These are phyloP conservation scores for Trichosporon coremiiforme DNA, from an alignment of 1,284 basidiomycete genomes.

Conservation along the genomic window DNA sequence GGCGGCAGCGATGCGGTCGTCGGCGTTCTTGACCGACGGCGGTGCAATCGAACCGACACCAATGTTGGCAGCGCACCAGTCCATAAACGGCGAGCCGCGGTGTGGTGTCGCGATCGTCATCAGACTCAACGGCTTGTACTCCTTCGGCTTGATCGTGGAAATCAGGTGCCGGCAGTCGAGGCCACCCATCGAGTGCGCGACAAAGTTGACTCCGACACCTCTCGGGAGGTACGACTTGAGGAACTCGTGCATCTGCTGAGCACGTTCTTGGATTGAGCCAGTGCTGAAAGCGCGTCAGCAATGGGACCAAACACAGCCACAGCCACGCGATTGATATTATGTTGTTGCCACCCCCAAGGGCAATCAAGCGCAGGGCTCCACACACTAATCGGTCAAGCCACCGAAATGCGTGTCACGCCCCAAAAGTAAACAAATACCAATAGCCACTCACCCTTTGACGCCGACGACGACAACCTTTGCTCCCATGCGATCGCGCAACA, in stretches of 20 bases:
- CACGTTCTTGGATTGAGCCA: slow-evolving; percentile 84
- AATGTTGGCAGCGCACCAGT: slow-evolving; percentile 93
- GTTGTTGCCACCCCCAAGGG: neutral
- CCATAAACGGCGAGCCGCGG: slow-evolving; percentile 96
- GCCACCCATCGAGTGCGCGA: slow-evolving; percentile 76
- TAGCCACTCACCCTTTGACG: slow-evolving; percentile 75
- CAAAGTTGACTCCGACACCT: slow-evolving; percentile 80
- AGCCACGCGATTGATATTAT: neutral
- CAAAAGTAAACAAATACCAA: slow-evolving; percentile 5
- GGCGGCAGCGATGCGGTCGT: slow-evolving; percentile 22
- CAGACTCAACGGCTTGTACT: slow-evolving; percentile 83
- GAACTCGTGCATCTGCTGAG: slow-evolving; percentile 74
- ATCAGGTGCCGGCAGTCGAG: slow-evolving; percentile 70
- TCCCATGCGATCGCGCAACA: slow-evolving; percentile 79
- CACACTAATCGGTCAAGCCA: neutral
- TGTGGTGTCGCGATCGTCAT: slow-evolving; percentile 94
- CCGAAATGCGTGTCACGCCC: slow-evolving; percentile 11
- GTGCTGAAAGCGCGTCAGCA: slow-evolving; percentile 64
- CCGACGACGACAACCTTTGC: slow-evolving; percentile 94
- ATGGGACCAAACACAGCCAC: slow-evolving; percentile 10
- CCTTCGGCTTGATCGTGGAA: slow-evolving; percentile 75
- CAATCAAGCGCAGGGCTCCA: slow-evolving; percentile 2
- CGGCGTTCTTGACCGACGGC: slow-evolving; percentile 35
- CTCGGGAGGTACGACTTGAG: slow-evolving; percentile 66
- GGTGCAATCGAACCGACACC: slow-evolving; percentile 68